Evolutionary conservation across 2,329 filamentous ascomycete genomes (phyloP).

Genomic region (Colletotrichum spinosum): DNA sequence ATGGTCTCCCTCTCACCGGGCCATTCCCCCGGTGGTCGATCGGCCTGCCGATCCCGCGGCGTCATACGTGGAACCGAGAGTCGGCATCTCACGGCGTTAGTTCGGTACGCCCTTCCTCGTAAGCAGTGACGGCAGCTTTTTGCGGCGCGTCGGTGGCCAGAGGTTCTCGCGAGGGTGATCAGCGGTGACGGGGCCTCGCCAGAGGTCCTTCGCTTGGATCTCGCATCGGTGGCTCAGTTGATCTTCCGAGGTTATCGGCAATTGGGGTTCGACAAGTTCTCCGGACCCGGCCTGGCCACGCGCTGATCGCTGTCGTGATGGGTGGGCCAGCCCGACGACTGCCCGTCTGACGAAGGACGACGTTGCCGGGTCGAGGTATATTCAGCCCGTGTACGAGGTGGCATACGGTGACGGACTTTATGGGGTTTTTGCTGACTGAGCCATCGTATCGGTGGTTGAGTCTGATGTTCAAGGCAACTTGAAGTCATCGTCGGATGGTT

Average conservation of each 20-base stretch:
- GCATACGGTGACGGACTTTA: too few relatives aligned
- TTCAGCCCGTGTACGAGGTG: not conserved
- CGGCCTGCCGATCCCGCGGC: slow-evolving; percentile 27
- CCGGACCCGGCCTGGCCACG: slow-evolving; percentile 23
- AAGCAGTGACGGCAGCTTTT: slow-evolving; percentile 31
- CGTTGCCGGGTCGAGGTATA: not conserved
- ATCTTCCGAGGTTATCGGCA: slow-evolving; percentile 36
- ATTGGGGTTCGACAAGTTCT: slow-evolving; percentile 20
- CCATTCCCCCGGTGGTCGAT: slow-evolving; percentile 27
- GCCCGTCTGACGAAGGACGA: not conserved
- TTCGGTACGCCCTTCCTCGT: slow-evolving; percentile 11
- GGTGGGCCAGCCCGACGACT: slow-evolving; percentile 12
- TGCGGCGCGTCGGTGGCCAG: slow-evolving; percentile 5
- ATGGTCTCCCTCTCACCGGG: slow-evolving; percentile 18
- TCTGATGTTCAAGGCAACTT: too few relatives aligned
- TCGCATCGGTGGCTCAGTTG: slow-evolving; percentile 23
- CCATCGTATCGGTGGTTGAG: too few relatives aligned
- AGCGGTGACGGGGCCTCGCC: not conserved
- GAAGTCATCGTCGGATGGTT: too few relatives aligned
- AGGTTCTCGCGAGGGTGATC: slow-evolving; percentile 6
- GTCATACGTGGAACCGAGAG: not conserved
- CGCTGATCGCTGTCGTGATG: slow-evolving; percentile 20
- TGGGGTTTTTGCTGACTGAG: too few relatives aligned
- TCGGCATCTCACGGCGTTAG: slow-evolving; percentile 23
- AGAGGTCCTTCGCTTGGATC: slow-evolving; percentile 16